phyloP scores from a whole-genome alignment of 2,329 filamentous ascomycete species.

The Thyridium curvatum region DNA sequence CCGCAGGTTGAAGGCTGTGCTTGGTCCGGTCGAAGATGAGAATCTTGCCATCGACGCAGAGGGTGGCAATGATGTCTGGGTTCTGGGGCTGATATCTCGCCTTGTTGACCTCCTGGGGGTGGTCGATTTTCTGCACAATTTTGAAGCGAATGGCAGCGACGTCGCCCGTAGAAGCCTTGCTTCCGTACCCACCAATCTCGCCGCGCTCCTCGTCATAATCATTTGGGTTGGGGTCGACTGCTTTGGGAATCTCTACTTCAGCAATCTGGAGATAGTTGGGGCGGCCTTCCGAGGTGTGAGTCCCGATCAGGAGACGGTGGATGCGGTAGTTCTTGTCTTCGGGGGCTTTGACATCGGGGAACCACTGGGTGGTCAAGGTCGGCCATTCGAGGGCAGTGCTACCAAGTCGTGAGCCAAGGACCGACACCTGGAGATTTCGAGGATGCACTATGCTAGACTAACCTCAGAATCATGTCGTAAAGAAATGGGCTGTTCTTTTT shows the following conservation, averaged over 20 bases:
- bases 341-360: conserved; percentile 86
- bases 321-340: conserved; percentile 81
- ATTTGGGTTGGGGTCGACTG: conserved; percentile 63
- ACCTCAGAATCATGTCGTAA: conserved; percentile 94
- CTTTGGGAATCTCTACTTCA: conserved; percentile 85
- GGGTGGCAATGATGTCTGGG: conserved; percentile 89
- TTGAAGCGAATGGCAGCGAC: conserved; percentile 75
- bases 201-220: conserved; percentile 90
- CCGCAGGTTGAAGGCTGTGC: conserved; percentile 72
- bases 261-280: conserved; percentile 94
- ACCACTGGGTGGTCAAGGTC: conserved; percentile 95
- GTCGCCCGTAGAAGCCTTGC: conserved; percentile 46
- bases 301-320: conserved; percentile 87
- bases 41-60: conserved; percentile 80
- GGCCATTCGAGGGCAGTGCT: conserved; percentile 95
- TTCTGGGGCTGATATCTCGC: conserved; percentile 97
- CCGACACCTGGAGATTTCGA: conserved; percentile 2
- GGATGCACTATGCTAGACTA: conserved; percentile 7
- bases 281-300: conserved; percentile 81
- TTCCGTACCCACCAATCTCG: conserved; percentile 90
- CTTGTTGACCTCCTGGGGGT: conserved; percentile 97
- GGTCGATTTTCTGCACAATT: conserved; percentile 92
- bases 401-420: conserved; percentile 7
- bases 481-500: conserved; percentile 99
- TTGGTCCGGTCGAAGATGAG: conserved; percentile 96